phyloP scores from a whole-genome alignment of 257 asterid genomes.

The Scutellaria minor region DNA sequence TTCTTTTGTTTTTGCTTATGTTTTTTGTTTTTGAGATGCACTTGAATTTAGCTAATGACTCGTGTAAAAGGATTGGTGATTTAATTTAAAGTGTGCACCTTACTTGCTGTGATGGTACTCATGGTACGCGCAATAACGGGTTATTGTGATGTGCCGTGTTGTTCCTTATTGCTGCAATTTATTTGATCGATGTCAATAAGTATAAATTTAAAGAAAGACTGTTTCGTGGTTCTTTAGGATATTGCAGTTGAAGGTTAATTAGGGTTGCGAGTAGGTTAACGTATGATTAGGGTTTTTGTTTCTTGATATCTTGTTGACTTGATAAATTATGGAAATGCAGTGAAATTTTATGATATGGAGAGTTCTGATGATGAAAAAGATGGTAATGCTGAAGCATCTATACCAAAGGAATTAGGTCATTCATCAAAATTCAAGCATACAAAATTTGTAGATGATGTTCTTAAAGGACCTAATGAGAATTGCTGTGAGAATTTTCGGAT shows the following conservation, averaged over 20 bases:
- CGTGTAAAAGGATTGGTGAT: slow-evolving; percentile 5
- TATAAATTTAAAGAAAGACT: neutral
- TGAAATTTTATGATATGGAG: slow-evolving; percentile 38
- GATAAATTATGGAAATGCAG: slow-evolving; percentile 32
- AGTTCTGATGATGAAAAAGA: slow-evolving; percentile 48
- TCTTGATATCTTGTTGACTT: slow-evolving; percentile 9
- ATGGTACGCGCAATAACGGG: neutral
- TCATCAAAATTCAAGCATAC: slow-evolving; percentile 30
- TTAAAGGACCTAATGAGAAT: slow-evolving; percentile 43
- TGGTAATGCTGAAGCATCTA: slow-evolving; percentile 23
- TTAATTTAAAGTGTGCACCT: neutral
- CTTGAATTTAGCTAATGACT: neutral
- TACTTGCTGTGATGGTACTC: neutral
- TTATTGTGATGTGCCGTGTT: neutral
- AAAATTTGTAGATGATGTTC: slow-evolving; percentile 51
- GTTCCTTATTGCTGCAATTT: slow-evolving; percentile 4
- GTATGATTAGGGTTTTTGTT: neutral
- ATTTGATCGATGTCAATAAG: neutral
- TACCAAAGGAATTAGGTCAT: slow-evolving; percentile 37
- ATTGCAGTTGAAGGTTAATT: neutral
- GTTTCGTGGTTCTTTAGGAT: neutral
- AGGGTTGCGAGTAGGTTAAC: neutral
- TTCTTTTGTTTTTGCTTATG: neutral
- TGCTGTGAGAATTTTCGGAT: slow-evolving; percentile 54
- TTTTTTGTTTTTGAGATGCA: neutral